A percentile compares a stretch with the other conserved stretches of the same genome.
These are phyloP conservation scores for Gossypium lobatum DNA, from an alignment of 441 rosid genomes.

Conservation along the genomic window DNA sequence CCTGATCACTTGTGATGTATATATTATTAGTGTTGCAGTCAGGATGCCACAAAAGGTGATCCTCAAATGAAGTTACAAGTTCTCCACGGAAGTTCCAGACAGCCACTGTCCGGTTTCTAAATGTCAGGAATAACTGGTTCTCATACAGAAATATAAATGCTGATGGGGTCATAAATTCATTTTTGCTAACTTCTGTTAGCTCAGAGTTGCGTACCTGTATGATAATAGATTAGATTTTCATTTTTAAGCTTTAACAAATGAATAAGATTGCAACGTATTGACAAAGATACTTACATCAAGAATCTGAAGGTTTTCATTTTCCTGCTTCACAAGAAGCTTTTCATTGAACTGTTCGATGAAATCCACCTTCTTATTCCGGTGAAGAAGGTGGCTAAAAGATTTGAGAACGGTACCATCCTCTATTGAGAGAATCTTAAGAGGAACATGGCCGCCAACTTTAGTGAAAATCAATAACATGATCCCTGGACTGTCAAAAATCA, in stretches of 20 bases:
- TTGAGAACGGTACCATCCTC: slow-evolving; percentile 85
- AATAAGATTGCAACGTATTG: slow-evolving; percentile 1
- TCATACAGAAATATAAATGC: slow-evolving; percentile 74
- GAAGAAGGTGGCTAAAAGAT: slow-evolving; percentile 68
- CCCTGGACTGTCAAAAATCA: slow-evolving; percentile 51
- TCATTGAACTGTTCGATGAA: slow-evolving; percentile 82
- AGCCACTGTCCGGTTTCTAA: slow-evolving; percentile 69
- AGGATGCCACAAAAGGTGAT: slow-evolving; percentile 89
- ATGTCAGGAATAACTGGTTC: slow-evolving; percentile 72
- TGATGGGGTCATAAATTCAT: slow-evolving; percentile 71
- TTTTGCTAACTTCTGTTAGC: slow-evolving; percentile 59
- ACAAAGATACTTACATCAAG: slow-evolving; percentile 47
- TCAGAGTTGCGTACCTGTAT: slow-evolving; percentile 61
- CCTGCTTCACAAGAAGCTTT: slow-evolving; percentile 90
- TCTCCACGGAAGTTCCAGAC: slow-evolving; percentile 92
- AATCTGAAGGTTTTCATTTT: slow-evolving; percentile 78
- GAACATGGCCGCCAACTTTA: slow-evolving; percentile 55
- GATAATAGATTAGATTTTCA: neutral
- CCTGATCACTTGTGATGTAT: slow-evolving; percentile 86
- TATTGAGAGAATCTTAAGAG: slow-evolving; percentile 68
- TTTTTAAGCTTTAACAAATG: neutral
- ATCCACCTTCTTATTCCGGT: slow-evolving; percentile 81
- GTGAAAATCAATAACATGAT: slow-evolving; percentile 73
- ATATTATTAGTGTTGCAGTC: slow-evolving; percentile 94
- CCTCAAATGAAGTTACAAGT: slow-evolving; percentile 81